Conservation (phyloP, 257 asterid genomes). For the Petunia axillaris region DNA sequence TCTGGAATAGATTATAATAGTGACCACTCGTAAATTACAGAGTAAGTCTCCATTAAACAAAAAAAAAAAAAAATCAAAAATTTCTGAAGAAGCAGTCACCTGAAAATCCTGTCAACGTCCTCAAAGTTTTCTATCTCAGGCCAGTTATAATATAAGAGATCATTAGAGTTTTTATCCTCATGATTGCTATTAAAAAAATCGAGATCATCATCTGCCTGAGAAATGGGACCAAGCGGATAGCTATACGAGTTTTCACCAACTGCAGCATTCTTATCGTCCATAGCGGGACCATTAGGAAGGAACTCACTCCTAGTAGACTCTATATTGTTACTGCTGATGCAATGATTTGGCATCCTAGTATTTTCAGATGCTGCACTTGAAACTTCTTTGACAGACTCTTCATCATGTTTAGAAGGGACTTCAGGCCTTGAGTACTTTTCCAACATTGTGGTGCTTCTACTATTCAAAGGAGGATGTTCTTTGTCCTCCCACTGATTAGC, state of each 20-base stretch:
- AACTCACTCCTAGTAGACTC: conserved; percentile 40
- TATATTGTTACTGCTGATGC: conserved; percentile 37
- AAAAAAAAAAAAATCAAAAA: conserved; percentile 8
- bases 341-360: conserved; percentile 39
- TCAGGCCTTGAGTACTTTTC: conserved; percentile 47
- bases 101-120: conserved; percentile 76
- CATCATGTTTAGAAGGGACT: conserved; percentile 44
- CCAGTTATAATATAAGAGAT: conserved; percentile 63
- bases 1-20: conserved; percentile 43
- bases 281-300: conserved; percentile 43
- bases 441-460: conserved; percentile 49
- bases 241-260: conserved; percentile 49
- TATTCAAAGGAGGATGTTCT: conserved; percentile 37
- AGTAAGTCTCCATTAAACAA: neutral
- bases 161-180: conserved; percentile 58
- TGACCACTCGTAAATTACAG: neutral
- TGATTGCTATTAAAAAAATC: conserved; percentile 48
- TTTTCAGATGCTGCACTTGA: conserved; percentile 48
- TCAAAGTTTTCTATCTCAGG: conserved; percentile 81
- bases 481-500: conserved; percentile 32
- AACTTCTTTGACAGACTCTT: conserved; percentile 47
- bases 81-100: conserved; percentile 44
- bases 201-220: conserved; percentile 49
- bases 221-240: conserved; percentile 49
- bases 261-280: conserved; percentile 39